Conservation (phyloP, 192 early-diverging fungal species). For the Coemansia brasiliensis region DNA sequence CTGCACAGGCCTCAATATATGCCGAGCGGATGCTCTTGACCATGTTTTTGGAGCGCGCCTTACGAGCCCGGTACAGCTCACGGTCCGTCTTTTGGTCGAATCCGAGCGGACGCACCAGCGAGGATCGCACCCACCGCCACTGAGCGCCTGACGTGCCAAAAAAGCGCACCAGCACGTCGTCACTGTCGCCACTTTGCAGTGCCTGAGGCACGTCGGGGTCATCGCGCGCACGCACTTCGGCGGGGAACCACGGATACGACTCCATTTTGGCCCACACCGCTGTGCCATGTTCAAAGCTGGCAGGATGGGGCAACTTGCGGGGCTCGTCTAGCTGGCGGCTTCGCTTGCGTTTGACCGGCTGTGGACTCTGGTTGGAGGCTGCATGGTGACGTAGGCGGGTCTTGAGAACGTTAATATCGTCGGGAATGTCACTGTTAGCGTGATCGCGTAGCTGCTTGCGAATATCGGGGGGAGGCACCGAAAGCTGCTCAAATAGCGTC, state of each 20-base stretch:
- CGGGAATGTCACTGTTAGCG: slow-evolving; percentile 19
- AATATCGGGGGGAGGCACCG: slow-evolving; percentile 41
- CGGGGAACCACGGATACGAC: slow-evolving; percentile 52
- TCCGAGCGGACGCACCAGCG: slow-evolving; percentile 33
- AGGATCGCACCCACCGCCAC: slow-evolving; percentile 34
- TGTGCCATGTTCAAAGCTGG: slow-evolving; percentile 13
- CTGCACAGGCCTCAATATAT: slow-evolving; percentile 29
- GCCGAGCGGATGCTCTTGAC: slow-evolving; percentile 22
- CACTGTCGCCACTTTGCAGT: no score
- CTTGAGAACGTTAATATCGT: slow-evolving; percentile 28
- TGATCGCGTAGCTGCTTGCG: slow-evolving; percentile 9
- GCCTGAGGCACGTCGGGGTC: slow-evolving; percentile 18
- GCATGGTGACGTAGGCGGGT: slow-evolving; percentile 12
- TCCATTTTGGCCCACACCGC: slow-evolving; percentile 52
- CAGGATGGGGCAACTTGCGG: not conserved
- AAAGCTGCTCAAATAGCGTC: slow-evolving; percentile 46
- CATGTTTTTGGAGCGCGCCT: slow-evolving; percentile 17
- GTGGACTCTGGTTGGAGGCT: no score
- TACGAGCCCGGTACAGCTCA: slow-evolving; percentile 19
- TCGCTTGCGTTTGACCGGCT: no score
- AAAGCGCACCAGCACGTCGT: slow-evolving; percentile 33
- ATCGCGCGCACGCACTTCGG: slow-evolving; percentile 22
- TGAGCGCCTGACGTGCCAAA: slow-evolving; percentile 17
- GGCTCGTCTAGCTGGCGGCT: slow-evolving; percentile 4
- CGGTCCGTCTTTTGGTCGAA: slow-evolving; percentile 13